A percentile compares a stretch with the other conserved stretches of the same genome.
phyloP scores from a whole-genome alignment of 257 asterid species.

The Gentiana macrophylla region DNA sequence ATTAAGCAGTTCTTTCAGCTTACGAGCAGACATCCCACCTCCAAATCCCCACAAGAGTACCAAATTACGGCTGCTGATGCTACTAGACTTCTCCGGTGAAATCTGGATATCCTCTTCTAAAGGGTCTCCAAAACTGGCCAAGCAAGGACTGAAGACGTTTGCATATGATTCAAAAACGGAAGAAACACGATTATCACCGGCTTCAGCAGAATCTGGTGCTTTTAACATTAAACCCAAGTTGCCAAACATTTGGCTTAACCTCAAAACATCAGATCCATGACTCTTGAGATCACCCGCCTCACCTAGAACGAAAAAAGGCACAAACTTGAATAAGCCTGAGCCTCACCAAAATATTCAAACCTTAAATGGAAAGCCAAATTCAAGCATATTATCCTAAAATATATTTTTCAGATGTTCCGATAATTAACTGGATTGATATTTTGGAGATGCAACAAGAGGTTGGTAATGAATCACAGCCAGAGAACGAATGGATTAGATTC shows the following conservation, averaged over 20 bases:
- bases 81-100: slow-evolving; percentile 30
- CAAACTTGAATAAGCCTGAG: slow-evolving; percentile 5
- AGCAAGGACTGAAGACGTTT: slow-evolving; percentile 33
- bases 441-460: slow-evolving; percentile 1
- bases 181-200: slow-evolving; percentile 19
- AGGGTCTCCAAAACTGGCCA: slow-evolving; percentile 25
- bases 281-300: slow-evolving; percentile 29
- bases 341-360: not conserved
- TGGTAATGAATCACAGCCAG: not conserved
- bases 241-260: slow-evolving; percentile 56
- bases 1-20: slow-evolving; percentile 42
- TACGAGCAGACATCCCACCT: slow-evolving; percentile 48
- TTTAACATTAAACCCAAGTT: slow-evolving; percentile 48
- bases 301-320: slow-evolving; percentile 13
- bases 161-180: slow-evolving; percentile 27
- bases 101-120: slow-evolving; percentile 34
- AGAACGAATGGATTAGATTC: not conserved
- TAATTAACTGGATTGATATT: not conserved
- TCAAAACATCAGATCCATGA: slow-evolving; percentile 65
- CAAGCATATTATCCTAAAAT: not conserved
- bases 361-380: not conserved
- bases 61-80: slow-evolving; percentile 34
- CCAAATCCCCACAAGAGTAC: slow-evolving; percentile 77
- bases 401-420: not conserved
- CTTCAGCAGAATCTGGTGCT: slow-evolving; percentile 31